Percentiles rank a stretch among this genome's conserved stretches.
Evolutionary conservation across 2,329 filamentous ascomycete species (phyloP).

Genomic region (Elsinoe fawcettii): DNA sequence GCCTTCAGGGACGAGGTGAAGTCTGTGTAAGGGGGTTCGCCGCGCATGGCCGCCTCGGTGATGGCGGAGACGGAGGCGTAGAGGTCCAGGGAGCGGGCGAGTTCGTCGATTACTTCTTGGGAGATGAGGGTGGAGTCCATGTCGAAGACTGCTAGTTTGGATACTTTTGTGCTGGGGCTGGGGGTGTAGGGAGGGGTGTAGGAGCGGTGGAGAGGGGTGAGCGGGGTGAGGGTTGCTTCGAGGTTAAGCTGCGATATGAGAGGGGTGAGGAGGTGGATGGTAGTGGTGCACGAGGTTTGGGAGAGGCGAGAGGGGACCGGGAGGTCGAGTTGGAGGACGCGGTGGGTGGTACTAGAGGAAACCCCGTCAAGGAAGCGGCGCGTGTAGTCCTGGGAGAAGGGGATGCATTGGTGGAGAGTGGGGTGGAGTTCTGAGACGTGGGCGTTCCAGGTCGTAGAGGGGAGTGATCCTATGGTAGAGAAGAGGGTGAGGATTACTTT

Average conservation of each 20-base stretch:
- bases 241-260: constrained; percentile 60
- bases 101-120: constrained; percentile 94
- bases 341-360: background rate
- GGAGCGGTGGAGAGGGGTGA: constrained; percentile 17
- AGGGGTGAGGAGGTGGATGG: constrained; percentile 8
- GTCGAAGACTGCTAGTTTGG: constrained; percentile 88
- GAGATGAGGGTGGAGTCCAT: constrained; percentile 98
- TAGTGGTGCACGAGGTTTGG: constrained; percentile 15
- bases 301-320: background rate
- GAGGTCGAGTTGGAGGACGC: background rate
- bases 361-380: background rate
- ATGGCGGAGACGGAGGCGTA: constrained; percentile 72
- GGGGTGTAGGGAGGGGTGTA: constrained; percentile 52
- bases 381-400: background rate
- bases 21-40: constrained; percentile 63
- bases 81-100: constrained; percentile 69
- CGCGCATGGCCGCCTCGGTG: constrained; percentile 89
- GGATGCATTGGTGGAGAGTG: background rate
- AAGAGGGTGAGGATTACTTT: constrained; percentile 13
- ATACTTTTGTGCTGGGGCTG: constrained; percentile 19
- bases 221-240: constrained; percentile 47
- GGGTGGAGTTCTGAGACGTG: background rate
- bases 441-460: background rate
- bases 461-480: constrained; percentile 5
- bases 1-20: constrained; percentile 78